phyloP scores from a whole-genome alignment of 2,329 filamentous ascomycete species.

The Aspergillus aculeatinus region DNA sequence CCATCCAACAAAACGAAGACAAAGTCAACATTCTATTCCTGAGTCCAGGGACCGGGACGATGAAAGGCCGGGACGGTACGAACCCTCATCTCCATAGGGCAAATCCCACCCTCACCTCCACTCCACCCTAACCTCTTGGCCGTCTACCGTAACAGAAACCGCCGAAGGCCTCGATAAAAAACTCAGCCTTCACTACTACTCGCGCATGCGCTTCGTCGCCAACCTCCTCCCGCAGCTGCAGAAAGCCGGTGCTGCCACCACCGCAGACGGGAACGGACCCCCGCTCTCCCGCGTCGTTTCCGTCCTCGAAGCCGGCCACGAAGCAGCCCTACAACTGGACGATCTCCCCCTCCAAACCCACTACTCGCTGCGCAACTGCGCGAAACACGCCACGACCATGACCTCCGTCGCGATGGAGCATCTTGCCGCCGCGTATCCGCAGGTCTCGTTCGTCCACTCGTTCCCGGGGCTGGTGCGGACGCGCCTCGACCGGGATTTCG shows the following conservation, averaged over 20 bases:
- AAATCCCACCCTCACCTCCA: neutral
- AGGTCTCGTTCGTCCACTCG: neutral
- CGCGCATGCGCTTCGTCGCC: constrained; percentile 35
- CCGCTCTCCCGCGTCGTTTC: neutral
- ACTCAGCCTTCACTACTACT: constrained; percentile 32
- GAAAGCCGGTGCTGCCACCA: neutral
- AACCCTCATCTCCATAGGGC: too few relatives aligned
- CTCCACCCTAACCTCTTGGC: too few relatives aligned
- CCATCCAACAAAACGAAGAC: constrained; percentile 39
- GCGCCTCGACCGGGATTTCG: neutral
- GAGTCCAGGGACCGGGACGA: constrained; percentile 22
- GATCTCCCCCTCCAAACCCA: neutral
- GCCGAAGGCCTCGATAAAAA: constrained; percentile 34
- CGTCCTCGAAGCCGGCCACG: constrained; percentile 6
- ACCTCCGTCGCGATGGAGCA: neutral
- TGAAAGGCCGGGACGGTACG: constrained; percentile 13
- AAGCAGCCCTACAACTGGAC: neutral
- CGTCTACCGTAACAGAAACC: constrained; percentile 21
- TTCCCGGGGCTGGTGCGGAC: constrained; percentile 6
- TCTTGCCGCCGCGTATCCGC: neutral
- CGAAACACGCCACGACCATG: constrained; percentile 8
- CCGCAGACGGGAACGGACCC: too few relatives aligned
- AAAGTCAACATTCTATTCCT: constrained; percentile 29
- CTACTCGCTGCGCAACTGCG: neutral
- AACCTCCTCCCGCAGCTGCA: constrained; percentile 32